Evolutionary conservation across 1,139 yeast genomes (phyloP).

Genomic region (Geotrichum candidum): DNA sequence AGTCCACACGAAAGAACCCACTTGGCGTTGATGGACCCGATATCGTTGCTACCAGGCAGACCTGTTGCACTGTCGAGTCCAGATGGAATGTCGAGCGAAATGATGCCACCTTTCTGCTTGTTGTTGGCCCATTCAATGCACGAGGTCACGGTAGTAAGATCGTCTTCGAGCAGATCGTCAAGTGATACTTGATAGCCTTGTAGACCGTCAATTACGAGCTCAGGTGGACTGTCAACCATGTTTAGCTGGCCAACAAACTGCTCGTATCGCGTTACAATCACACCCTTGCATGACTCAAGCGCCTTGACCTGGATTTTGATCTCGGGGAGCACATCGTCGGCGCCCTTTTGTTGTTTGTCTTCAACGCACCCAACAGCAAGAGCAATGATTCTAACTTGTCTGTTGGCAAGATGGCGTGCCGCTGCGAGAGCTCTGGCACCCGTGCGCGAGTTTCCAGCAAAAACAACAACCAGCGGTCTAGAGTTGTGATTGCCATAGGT

Average conservation of each 20-base stretch:
- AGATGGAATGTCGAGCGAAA: slow-evolving; percentile 76
- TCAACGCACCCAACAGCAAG: slow-evolving; percentile 39
- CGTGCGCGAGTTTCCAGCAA: slow-evolving; percentile 68
- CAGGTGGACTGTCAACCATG: slow-evolving; percentile 66
- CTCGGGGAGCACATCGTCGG: slow-evolving; percentile 32
- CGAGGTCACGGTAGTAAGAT: slow-evolving; percentile 41
- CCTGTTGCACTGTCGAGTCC: slow-evolving; percentile 88
- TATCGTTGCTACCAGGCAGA: slow-evolving; percentile 29
- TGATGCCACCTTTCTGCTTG: slow-evolving; percentile 44
- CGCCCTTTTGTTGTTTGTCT: slow-evolving; percentile 17
- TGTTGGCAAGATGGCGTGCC: slow-evolving; percentile 73
- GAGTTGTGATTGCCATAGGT: slow-evolving; percentile 61
- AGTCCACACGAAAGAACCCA: slow-evolving; percentile 69
- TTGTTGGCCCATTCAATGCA: slow-evolving; percentile 66
- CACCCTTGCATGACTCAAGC: slow-evolving; percentile 53
- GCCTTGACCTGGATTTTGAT: slow-evolving; percentile 45
- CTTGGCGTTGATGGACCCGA: slow-evolving; percentile 34
- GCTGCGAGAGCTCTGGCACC: slow-evolving; percentile 75
- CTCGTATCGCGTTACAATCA: slow-evolving; percentile 38
- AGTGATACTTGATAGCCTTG: slow-evolving; percentile 76
- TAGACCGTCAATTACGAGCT: slow-evolving; percentile 70
- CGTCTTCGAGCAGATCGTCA: slow-evolving; percentile 46
- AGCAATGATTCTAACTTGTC: slow-evolving; percentile 64
- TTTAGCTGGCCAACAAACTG: slow-evolving; percentile 35
- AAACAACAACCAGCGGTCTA: slow-evolving; percentile 67